These are phyloP conservation scores for Wallacemonas sp. DNA, from an alignment of 208 protist species.

Conservation along the genomic window DNA sequence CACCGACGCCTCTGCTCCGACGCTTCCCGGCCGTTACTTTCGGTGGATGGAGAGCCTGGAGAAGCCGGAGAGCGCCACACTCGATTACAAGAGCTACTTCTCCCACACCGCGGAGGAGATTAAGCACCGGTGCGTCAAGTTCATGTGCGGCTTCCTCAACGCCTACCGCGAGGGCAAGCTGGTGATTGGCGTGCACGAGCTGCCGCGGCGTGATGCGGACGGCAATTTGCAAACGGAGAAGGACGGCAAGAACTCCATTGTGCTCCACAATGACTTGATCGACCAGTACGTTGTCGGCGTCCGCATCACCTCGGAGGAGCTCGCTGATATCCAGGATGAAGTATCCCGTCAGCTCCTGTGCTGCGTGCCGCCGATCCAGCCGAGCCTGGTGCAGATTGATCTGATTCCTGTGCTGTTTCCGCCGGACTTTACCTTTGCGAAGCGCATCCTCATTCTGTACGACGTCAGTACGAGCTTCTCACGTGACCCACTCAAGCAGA, in stretches of 20 bases:
- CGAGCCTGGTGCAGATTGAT: slow-evolving; percentile 40
- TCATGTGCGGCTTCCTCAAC: slow-evolving; percentile 79
- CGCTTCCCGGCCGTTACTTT: slow-evolving; percentile 31
- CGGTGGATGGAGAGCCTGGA: slow-evolving; percentile 55
- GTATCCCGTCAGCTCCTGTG: slow-evolving; percentile 52
- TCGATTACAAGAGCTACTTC: slow-evolving; percentile 82
- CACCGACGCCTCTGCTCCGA: neutral
- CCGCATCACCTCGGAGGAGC: slow-evolving; percentile 36
- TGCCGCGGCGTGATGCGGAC: slow-evolving; percentile 34
- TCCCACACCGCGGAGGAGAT: slow-evolving; percentile 56
- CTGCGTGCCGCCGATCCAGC: slow-evolving; percentile 68
- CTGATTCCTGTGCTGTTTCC: slow-evolving; percentile 58
- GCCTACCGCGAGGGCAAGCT: slow-evolving; percentile 63
- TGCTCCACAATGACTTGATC: slow-evolving; percentile 58
- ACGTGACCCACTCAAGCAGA: slow-evolving; percentile 56
- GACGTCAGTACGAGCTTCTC: slow-evolving; percentile 24
- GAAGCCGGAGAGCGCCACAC: slow-evolving; percentile 58
- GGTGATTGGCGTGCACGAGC: slow-evolving; percentile 68
- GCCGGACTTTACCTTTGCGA: slow-evolving; percentile 33
- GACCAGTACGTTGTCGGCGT: slow-evolving; percentile 70
- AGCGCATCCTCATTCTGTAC: slow-evolving; percentile 52
- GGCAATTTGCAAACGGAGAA: slow-evolving; percentile 35
- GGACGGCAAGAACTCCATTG: slow-evolving; percentile 43
- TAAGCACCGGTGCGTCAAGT: slow-evolving; percentile 61
- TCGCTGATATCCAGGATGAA: slow-evolving; percentile 48